Conservation (phyloP, 352 stramenopile genomes). For the Phytophthora pistaciae region DNA sequence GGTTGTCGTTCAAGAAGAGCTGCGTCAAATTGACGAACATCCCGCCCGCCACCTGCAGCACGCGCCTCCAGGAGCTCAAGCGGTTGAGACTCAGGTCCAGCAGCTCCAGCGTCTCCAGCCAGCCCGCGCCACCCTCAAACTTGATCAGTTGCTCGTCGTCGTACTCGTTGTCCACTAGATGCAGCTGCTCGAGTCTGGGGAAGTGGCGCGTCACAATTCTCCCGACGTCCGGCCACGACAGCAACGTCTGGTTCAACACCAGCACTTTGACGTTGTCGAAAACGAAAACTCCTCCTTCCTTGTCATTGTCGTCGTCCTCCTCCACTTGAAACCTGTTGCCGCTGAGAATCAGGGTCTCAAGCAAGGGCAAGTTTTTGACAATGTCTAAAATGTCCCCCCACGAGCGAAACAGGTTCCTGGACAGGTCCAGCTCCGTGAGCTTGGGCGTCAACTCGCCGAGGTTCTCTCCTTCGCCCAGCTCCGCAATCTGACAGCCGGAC, state of each 20-base stretch:
- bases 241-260: slow-evolving; percentile 75
- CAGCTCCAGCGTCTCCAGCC: slow-evolving; percentile 47
- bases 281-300: background rate
- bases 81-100: slow-evolving; percentile 77
- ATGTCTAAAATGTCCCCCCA: slow-evolving; percentile 66
- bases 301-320: background rate
- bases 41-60: slow-evolving; percentile 47
- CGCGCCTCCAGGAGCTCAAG: slow-evolving; percentile 55
- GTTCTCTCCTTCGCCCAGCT: slow-evolving; percentile 32
- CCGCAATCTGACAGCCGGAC: slow-evolving; percentile 60
- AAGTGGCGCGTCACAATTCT: slow-evolving; percentile 62
- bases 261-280: slow-evolving; percentile 67
- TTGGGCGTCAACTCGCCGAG: slow-evolving; percentile 53
- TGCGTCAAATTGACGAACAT: slow-evolving; percentile 61
- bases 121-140: slow-evolving; percentile 19
- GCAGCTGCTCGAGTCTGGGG: slow-evolving; percentile 59
- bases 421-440: slow-evolving; percentile 80
- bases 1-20: slow-evolving; percentile 72
- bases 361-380: slow-evolving; percentile 54
- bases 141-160: slow-evolving; percentile 48
- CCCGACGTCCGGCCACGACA: slow-evolving; percentile 45
- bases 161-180: slow-evolving; percentile 69
- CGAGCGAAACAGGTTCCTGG: slow-evolving; percentile 71
- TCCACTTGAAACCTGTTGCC: slow-evolving; percentile 62
- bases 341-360: slow-evolving; percentile 81